Evolutionary conservation across 345 rosid genomes (phyloP), one percentile per base, ranked within the genome.

Genomic region (Cardamine resedifolia): DNA sequence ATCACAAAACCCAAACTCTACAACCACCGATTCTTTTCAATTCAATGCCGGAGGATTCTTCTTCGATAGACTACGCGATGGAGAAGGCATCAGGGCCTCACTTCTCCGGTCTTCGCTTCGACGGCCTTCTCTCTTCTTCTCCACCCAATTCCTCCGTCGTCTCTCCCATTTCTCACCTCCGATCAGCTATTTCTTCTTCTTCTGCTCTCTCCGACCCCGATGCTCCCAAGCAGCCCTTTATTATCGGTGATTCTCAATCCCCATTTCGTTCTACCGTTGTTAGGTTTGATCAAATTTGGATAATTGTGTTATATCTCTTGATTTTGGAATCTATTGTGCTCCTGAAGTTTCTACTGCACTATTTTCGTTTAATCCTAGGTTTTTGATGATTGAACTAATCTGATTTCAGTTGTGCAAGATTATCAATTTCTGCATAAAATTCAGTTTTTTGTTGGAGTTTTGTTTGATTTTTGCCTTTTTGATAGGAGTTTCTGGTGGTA

Each of bases 21-120:
- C 63, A 20, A 56, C 23, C 15, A 16, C 74, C 33, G 74, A 79
- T 59, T 71, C 20, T 20, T 57, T 65, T 3, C 16, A 75, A 57
- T 5, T 0, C 64, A 48, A 67, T 85, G 93, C 83, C 85, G 81
- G 91, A 78, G 69, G 80, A 74, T 63, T 76, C 86, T 24, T 78
- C 50, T 33, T 80, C 86, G 4, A 79, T 89, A 16, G 98, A 91
- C 77, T 87, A 81, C 75, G 93, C 79, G 33, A 95, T 95, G 97
- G 99, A 91, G 88, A 91, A 87, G 75, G 96, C 99, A 1, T 90
- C 90, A 2, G 97, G 97, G 21, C 92, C 96, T 8, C 99, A 95
- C 86, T 95, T 91, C 90, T 91, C 99, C 70, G 96, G 99, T 66
- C 86, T 95, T 39, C 99, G 88, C 47, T 77, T 84, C 56, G 95